phyloP scores from a whole-genome alignment of 2,329 filamentous ascomycete genomes.

The Helicocarpus griseus region DNA sequence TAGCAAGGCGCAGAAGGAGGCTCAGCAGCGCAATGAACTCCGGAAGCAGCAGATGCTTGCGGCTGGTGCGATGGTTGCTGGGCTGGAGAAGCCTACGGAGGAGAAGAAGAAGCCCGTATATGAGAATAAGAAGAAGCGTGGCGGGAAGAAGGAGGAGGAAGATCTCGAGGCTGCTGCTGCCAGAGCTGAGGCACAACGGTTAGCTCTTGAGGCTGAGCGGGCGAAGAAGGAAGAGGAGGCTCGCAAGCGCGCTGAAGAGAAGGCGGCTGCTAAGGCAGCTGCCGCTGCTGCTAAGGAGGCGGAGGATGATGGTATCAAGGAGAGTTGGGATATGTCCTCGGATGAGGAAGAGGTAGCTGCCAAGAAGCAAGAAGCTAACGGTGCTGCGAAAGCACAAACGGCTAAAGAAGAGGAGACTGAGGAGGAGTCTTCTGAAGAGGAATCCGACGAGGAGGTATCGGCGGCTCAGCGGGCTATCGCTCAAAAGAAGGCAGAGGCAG shows the following conservation, averaged over 20 bases:
- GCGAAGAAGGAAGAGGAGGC: slow-evolving; percentile 40
- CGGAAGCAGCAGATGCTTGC: slow-evolving; percentile 42
- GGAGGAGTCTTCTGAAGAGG: slow-evolving; percentile 49
- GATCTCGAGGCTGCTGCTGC: slow-evolving; percentile 42
- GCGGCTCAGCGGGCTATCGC: slow-evolving; percentile 63
- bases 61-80: slow-evolving; percentile 37
- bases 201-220: slow-evolving; percentile 46
- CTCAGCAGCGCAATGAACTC: slow-evolving; percentile 37
- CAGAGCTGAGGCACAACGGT: slow-evolving; percentile 35
- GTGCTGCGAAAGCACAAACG: slow-evolving; percentile 16
- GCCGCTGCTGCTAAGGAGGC: slow-evolving; percentile 82
- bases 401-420: slow-evolving; percentile 42
- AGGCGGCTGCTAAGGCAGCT: slow-evolving; percentile 60
- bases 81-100: slow-evolving; percentile 39
- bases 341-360: slow-evolving; percentile 58
- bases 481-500: slow-evolving; percentile 76
- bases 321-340: slow-evolving; percentile 74
- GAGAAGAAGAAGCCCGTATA: slow-evolving; percentile 69
- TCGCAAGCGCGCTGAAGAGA: slow-evolving; percentile 56
- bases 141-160: slow-evolving; percentile 54
- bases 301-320: slow-evolving; percentile 69
- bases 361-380: slow-evolving; percentile 22
- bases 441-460: slow-evolving; percentile 63
- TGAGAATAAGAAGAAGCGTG: slow-evolving; percentile 59
- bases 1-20: slow-evolving; percentile 40